Evolutionary conservation across 495 filamentous ascomycete species (phyloP).

Genomic region (Annulohypoxylon stygium): DNA sequence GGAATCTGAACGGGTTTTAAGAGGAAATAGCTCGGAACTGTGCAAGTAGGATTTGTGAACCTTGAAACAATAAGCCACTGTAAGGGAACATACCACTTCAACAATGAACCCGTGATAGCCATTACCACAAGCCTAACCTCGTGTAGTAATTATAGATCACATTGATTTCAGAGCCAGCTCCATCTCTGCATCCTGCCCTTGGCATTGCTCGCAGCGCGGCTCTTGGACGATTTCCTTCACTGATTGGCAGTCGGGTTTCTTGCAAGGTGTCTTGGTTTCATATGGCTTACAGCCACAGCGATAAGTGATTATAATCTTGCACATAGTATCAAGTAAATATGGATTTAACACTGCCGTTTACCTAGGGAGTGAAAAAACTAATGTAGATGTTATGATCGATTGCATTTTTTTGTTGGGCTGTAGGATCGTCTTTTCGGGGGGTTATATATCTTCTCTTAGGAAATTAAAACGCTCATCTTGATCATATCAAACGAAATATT

Average conservation of each 20-base stretch:
- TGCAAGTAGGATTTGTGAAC: neutral
- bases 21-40: neutral
- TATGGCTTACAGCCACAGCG: slow-evolving; percentile 40
- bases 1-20: neutral
- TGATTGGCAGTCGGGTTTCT: slow-evolving; percentile 4
- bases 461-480: neutral
- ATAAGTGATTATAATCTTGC: slow-evolving; percentile 37
- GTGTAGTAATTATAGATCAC: neutral
- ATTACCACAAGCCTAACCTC: neutral
- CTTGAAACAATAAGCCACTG: neutral
- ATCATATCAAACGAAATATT: neutral
- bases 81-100: neutral
- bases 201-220: slow-evolving; percentile 16
- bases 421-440: neutral
- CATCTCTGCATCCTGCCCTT: slow-evolving; percentile 11
- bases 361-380: neutral
- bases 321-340: slow-evolving; percentile 25
- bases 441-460: neutral
- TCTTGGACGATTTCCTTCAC: slow-evolving; percentile 23
- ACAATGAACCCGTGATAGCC: neutral
- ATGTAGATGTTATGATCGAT: neutral
- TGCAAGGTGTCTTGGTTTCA: slow-evolving; percentile 29
- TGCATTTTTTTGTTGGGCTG: neutral
- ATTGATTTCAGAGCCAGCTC: neutral
- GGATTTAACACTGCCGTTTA: neutral